phyloP scores from a whole-genome alignment of 495 filamentous ascomycete species.

The Aspergillus homomorphus region DNA sequence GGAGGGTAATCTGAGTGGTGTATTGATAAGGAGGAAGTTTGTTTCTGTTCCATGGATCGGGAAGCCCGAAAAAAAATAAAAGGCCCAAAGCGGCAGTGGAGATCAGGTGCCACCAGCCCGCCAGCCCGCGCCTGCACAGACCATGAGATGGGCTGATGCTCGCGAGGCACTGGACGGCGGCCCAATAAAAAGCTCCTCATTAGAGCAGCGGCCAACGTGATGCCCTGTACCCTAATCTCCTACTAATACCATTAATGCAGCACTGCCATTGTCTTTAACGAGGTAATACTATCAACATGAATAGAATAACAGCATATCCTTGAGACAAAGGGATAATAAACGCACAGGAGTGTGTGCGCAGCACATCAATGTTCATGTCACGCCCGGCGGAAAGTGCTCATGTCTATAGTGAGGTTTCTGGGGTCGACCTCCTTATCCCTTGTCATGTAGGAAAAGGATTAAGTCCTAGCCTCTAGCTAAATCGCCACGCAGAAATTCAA shows the following conservation, averaged over 20 bases:
- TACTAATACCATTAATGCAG: too few species aligned
- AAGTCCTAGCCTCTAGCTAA: too few species aligned
- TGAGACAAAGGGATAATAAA: too few species aligned
- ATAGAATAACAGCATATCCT: too few species aligned
- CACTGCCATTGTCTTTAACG: background rate
- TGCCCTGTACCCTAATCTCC: background rate
- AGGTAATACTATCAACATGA: too few species aligned
- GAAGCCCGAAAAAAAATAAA: too few species aligned
- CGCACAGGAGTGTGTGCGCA: too few species aligned
- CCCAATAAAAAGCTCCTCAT: background rate
- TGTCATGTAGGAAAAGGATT: too few species aligned
- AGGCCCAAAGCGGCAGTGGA: background rate
- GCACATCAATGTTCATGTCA: too few species aligned
- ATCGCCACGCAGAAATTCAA: too few species aligned
- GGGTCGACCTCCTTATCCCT: background rate
- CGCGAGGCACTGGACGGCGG: background rate
- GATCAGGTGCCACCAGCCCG: background rate
- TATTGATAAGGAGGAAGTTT: background rate
- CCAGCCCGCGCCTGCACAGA: background rate
- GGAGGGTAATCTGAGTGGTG: background rate
- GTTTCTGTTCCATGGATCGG: background rate
- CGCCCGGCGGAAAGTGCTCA: too few species aligned
- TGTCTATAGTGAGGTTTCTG: background rate
- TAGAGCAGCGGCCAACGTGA: background rate
- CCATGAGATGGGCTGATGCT: conserved; percentile 1